These are phyloP conservation scores for Globisporangium paroecandrum DNA, from an alignment of 352 stramenopile genomes.

Conservation along the genomic window DNA sequence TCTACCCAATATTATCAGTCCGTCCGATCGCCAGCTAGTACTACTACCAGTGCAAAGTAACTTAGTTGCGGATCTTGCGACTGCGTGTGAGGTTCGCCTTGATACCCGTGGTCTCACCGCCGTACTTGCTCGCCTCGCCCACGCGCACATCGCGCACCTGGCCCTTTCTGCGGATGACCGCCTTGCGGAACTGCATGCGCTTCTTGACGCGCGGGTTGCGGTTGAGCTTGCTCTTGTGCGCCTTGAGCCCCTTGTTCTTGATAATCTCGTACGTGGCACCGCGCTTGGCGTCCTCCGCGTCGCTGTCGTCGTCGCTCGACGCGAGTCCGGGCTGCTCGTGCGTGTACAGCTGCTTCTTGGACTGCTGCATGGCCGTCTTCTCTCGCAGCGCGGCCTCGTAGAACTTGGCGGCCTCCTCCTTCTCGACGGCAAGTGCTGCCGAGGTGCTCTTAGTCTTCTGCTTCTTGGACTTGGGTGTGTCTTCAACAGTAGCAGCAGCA, in stretches of 20 bases:
- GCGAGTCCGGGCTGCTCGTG: slow-evolving; percentile 53
- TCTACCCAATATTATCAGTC: slow-evolving; percentile 13
- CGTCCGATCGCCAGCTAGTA: not conserved
- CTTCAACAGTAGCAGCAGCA: not conserved
- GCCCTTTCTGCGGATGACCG: slow-evolving; percentile 96
- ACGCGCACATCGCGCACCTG: slow-evolving; percentile 93
- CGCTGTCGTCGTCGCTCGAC: slow-evolving; percentile 64
- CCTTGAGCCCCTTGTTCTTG: slow-evolving; percentile 97
- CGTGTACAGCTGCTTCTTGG: slow-evolving; percentile 80
- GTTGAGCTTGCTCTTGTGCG: slow-evolving; percentile 98
- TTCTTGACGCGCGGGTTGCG: slow-evolving; percentile 99
- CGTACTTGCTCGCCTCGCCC: slow-evolving; percentile 84
- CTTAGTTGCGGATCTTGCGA: slow-evolving; percentile 88
- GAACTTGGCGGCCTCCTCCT: slow-evolving; percentile 63
- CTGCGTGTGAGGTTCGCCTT: slow-evolving; percentile 86
- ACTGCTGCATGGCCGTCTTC: slow-evolving; percentile 51
- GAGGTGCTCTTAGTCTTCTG: slow-evolving; percentile 39
- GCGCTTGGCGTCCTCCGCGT: slow-evolving; percentile 83
- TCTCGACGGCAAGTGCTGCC: slow-evolving; percentile 34
- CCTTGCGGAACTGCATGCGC: slow-evolving; percentile 96
- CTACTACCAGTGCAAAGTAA: not conserved
- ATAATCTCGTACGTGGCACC: slow-evolving; percentile 95
- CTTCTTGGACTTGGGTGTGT: slow-evolving; percentile 32
- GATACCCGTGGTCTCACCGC: slow-evolving; percentile 88
- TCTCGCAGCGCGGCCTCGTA: slow-evolving; percentile 59